A percentile compares a stretch with the other conserved stretches of the same genome.
Conservation (phyloP, 2,329 filamentous ascomycete genomes). For the Ophiostoma triangulosporum region DNA sequence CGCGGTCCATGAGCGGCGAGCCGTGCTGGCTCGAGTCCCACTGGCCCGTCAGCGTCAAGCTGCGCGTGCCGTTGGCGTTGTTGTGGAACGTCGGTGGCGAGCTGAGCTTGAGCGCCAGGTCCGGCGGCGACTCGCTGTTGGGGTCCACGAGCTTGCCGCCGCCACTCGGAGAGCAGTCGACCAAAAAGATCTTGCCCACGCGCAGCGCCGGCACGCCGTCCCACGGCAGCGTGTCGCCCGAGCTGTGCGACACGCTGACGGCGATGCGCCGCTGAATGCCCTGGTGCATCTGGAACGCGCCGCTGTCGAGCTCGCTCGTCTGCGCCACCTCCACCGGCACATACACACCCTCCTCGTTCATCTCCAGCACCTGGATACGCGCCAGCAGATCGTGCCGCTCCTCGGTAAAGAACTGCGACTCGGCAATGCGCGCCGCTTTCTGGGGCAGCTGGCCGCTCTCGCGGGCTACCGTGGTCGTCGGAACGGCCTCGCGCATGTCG, state of each 20-base stretch:
- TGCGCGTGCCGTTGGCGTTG: conserved; percentile 81
- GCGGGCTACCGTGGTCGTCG: conserved; percentile 32
- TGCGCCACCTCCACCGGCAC: conserved; percentile 87
- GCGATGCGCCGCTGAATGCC: conserved; percentile 80
- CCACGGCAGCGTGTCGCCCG: conserved; percentile 80
- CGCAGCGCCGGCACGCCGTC: conserved; percentile 65
- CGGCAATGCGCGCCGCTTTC: conserved; percentile 59
- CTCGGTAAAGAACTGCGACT: conserved; percentile 85
- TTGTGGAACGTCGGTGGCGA: conserved; percentile 66
- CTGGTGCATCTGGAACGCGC: conserved; percentile 89
- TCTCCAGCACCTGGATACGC: conserved; percentile 75
- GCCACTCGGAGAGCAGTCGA: conserved; percentile 49
- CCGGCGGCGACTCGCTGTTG: conserved; percentile 27
- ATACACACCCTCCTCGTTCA: conserved; percentile 84
- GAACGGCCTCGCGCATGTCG: conserved; percentile 76
- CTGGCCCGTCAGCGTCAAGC: conserved; percentile 75
- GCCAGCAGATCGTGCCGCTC: conserved; percentile 90
- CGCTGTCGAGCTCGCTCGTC: conserved; percentile 67
- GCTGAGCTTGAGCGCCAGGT: conserved; percentile 65
- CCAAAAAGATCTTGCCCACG: conserved; percentile 66
- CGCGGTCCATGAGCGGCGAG: conserved; percentile 84
- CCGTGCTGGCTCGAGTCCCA: conserved; percentile 94
- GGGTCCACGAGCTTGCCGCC: conserved; percentile 40
- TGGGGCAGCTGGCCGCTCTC: conserved; percentile 24
- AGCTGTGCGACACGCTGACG: conserved; percentile 81